phyloP scores from a whole-genome alignment of 306 rosid genomes.

The Vicia faba region DNA sequence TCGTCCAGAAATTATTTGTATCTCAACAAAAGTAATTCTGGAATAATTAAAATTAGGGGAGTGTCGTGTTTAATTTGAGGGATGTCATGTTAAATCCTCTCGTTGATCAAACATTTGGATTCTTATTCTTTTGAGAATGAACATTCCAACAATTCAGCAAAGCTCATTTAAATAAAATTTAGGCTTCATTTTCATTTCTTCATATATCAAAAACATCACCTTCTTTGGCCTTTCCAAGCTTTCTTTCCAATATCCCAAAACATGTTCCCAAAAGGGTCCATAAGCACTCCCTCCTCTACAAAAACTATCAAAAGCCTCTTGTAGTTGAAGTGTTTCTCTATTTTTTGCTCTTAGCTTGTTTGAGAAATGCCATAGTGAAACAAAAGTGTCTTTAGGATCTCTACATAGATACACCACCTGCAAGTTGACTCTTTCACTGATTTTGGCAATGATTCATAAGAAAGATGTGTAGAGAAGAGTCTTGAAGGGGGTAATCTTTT shows the following conservation, averaged over 20 bases:
- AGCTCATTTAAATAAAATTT: not conserved
- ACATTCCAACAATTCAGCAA: not conserved
- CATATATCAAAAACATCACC: not conserved
- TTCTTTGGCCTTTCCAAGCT: conserved; percentile 6
- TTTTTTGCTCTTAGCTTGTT: not conserved
- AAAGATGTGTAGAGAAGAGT: conserved; percentile 30
- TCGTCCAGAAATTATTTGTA: no score
- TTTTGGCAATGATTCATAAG: not conserved
- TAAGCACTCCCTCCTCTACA: not conserved
- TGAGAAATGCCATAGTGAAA: conserved; percentile 4
- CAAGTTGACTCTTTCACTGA: not conserved
- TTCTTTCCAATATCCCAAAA: conserved; percentile 7
- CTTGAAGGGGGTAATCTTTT: not conserved
- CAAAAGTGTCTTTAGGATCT: conserved; percentile 30
- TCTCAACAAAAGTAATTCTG: no score
- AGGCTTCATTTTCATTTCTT: not conserved
- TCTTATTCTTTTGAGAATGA: not conserved
- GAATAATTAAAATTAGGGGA: no score
- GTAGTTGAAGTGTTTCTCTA: not conserved
- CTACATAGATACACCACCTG: conserved; percentile 22
- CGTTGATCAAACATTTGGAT: no score
- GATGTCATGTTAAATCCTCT: no score
- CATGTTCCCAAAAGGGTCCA: conserved; percentile 6
- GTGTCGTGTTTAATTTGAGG: no score
- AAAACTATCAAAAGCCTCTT: not conserved